Base-by-base conservation (phyloP, 1,284 basidiomycete species). In the Ustanciosporium gigantosporum region DNA sequence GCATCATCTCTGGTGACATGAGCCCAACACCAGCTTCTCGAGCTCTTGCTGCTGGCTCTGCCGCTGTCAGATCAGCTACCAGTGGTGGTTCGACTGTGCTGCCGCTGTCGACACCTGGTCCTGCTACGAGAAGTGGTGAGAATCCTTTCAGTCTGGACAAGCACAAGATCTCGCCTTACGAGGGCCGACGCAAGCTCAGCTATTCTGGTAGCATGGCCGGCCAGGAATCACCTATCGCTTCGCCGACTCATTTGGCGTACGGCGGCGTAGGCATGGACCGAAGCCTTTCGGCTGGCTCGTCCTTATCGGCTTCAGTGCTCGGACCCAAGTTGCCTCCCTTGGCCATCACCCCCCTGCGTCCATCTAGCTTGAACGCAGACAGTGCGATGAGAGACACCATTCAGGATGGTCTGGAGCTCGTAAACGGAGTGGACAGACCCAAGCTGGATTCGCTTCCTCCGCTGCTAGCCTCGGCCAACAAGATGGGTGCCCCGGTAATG, bases 131-230 rank as follows among this genome's bases (percentile, higher is more conserved):
- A 4, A n/a, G 31, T 4, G 46, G 25, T 9, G 44, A 52, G 38
- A 73, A 73, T 42, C 70, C 70, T 3, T 73, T 73, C 46, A 70
- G 62, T 31, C 56, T 73, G 19, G 68, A 73, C 40, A 56, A 66
- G 37, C 70, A 73, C 56, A 70, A 68, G 50, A 66, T 71, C 38
- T 62, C 61, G 31, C 69, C 69, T 3, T 59, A 53, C 36, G 57
- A 52, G 32, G 56, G 42, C 13, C 38, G 55, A 5, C 25, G 61
- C 4, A 59, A 53, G 42, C 48, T 66, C 37, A 59, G 56, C 45
- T 66, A 58, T 38, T 52, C 49, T 19, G 39, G 22, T 9, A 16
- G 22, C 27, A n/a, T n/a, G n/a, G 39, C 16, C 16, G 49, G 49
- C 25, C 61, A 50, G 13, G 57, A 31, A 8, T 52, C 48, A 9